phyloP scores from a whole-genome alignment of 169 alveolate species.

The Plasmodium inui region DNA sequence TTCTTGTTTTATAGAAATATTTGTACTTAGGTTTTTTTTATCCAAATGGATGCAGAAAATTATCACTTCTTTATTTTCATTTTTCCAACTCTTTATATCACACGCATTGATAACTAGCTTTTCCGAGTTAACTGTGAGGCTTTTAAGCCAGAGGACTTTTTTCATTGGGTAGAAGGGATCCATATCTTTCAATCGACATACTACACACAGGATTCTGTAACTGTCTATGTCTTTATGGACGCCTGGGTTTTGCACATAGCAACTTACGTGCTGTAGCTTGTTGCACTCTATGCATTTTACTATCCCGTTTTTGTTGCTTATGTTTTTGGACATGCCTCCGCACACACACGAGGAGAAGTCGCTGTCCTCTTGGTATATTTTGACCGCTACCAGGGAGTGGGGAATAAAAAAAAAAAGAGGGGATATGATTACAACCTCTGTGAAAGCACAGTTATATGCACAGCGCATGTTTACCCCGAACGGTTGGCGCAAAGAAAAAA shows the following conservation, averaged over 20 bases:
- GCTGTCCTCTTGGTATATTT: conserved; percentile 57
- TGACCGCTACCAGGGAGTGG: not conserved
- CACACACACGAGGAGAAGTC: conserved; percentile 71
- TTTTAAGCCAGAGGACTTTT: conserved; percentile 81
- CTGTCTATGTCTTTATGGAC: conserved; percentile 49
- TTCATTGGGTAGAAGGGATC: conserved; percentile 85
- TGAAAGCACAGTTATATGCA: not conserved
- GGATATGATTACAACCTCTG: not conserved
- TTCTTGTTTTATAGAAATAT: conserved; percentile 77
- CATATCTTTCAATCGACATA: conserved; percentile 79
- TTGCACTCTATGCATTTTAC: conserved; percentile 75
- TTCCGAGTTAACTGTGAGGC: conserved; percentile 74
- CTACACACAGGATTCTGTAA: conserved; percentile 81
- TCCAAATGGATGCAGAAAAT: conserved; percentile 67
- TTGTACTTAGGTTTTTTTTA: conserved; percentile 69
- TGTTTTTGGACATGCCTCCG: conserved; percentile 63
- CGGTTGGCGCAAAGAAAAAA: not conserved
- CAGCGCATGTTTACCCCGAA: not conserved
- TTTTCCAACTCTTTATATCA: conserved; percentile 78
- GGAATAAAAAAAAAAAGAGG: conserved; percentile 1
- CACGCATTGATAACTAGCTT: conserved; percentile 67
- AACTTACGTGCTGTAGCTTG: conserved; percentile 53
- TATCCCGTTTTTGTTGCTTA: conserved; percentile 36
- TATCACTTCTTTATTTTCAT: conserved; percentile 80
- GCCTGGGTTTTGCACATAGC: conserved; percentile 59